Base-by-base conservation (phyloP, 2,329 filamentous ascomycete species). In the Epichloe gansuensis region DNA sequence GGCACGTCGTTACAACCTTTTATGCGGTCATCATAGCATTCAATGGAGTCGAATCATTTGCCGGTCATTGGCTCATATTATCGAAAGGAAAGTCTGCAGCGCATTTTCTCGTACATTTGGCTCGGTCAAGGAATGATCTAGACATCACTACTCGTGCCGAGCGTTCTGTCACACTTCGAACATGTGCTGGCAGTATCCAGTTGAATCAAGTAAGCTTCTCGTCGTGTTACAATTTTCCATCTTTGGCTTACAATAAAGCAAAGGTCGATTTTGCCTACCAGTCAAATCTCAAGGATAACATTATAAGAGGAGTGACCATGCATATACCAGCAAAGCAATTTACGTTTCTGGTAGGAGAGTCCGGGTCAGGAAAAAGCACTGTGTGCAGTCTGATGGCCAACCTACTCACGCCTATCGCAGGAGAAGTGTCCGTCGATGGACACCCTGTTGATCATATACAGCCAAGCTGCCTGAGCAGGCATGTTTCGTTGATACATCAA, bases 321-420 rank as follows among this genome's bases (percentile, higher is more conserved):
- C 77, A 74, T 57, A 91, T 97, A 53, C 78, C 82, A 0, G 74
- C 84, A 0, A 84, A 86, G 0, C 74, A 86, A 55, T 81, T 84
- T 3, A 88, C 82, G 0, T 96, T 93, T 61, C 74, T 97, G 2
- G 80, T 96, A 48, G 93, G 91, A 0, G 78, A 77, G 60, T 95
- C 89, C 61, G 93, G 93, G 0, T 95, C 88, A 2, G 91, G 91
- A 0, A 97, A 97, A 66, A 95, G 89, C 59, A 97, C 91, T 0
- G 63, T 97, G 1, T 83, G 85, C 1, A 89, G 88, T 61, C 74
- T 97, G 0, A 73, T 97, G 0, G 74, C 89, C 49, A 80, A 83
- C 12, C 86, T 94, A 59, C 95, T 96, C 61, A 71, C 78, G 6
- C 80, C 87, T 0, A 66, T 69, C 0, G 69, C 69, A 0, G 91